A percentile compares a stretch with the other conserved stretches of the same genome.
phyloP scores from a whole-genome alignment of 2,329 filamentous ascomycete species.

The Pseudofabraea citricarpa region DNA sequence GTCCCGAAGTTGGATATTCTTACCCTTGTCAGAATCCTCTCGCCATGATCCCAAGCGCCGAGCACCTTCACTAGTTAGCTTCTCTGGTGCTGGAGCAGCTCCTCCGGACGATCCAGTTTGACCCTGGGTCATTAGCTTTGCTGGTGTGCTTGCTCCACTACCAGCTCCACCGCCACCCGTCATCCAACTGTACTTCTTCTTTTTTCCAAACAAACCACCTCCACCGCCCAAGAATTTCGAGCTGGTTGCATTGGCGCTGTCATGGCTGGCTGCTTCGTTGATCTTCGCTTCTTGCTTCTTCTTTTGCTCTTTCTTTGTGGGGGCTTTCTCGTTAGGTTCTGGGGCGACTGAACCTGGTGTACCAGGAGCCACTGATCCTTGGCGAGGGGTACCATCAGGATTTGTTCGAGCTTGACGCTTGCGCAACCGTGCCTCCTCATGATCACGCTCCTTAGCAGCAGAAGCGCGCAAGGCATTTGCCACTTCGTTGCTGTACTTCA shows the following conservation, averaged over 20 bases:
- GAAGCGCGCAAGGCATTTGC: conserved; percentile 53
- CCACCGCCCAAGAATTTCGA: conserved; percentile 68
- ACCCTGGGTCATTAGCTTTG: conserved; percentile 25
- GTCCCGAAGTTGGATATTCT: conserved; percentile 79
- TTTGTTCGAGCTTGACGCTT: conserved; percentile 62
- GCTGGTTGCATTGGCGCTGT: conserved; percentile 78
- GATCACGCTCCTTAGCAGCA: conserved; percentile 61
- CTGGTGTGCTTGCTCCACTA: conserved; percentile 49
- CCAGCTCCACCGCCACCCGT: conserved; percentile 45
- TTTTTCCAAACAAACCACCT: conserved; percentile 51
- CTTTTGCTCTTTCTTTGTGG: conserved; percentile 85
- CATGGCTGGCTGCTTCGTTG: conserved; percentile 73
- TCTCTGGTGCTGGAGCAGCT: conserved; percentile 30
- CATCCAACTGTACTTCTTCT: conserved; percentile 77
- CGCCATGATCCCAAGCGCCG: conserved; percentile 69
- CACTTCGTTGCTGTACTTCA: conserved; percentile 36
- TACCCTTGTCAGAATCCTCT: conserved; percentile 72
- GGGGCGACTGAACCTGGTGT: conserved; percentile 60
- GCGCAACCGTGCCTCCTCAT: conserved; percentile 66
- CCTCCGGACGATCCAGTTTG: conserved; percentile 30
- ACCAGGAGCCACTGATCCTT: conserved; percentile 45
- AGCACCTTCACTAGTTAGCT: conserved; percentile 51
- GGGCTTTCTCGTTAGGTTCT: conserved; percentile 61
- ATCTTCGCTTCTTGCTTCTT: conserved; percentile 68
- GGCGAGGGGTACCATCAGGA: conserved; percentile 45